Evolutionary conservation across 345 rosid species (phyloP).

Genomic region (Aquilaria malaccensis): DNA sequence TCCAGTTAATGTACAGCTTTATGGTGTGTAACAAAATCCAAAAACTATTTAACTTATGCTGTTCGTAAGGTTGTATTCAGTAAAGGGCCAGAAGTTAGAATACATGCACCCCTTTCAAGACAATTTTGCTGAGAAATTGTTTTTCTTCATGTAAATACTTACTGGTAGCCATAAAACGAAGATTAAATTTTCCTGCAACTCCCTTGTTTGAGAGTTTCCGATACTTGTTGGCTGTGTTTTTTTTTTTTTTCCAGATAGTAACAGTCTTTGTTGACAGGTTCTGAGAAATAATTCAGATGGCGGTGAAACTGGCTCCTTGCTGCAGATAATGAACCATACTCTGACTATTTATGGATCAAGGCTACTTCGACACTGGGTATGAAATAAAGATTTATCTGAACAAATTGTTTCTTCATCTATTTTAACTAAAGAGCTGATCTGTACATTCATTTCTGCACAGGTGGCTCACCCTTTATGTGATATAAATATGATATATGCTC

Average conservation of each 20-base stretch:
- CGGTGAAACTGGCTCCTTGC: conserved; percentile 74
- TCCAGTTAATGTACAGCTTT: too few species aligned
- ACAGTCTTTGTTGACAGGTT: conserved; percentile 38
- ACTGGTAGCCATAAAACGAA: too few species aligned
- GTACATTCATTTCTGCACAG: conserved; percentile 34
- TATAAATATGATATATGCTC: conserved; percentile 74
- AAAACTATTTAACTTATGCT: too few species aligned
- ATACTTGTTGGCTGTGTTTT: neutral
- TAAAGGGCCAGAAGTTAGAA: too few species aligned
- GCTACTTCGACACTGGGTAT: conserved; percentile 92
- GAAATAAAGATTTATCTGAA: conserved; percentile 13
- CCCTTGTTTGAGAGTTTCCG: too few species aligned
- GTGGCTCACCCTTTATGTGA: conserved; percentile 89
- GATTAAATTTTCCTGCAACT: too few species aligned
- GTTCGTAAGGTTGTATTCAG: too few species aligned
- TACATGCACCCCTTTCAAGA: too few species aligned
- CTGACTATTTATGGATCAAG: conserved; percentile 82
- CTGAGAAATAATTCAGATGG: conserved; percentile 75
- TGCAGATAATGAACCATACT: conserved; percentile 66
- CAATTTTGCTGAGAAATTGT: too few species aligned
- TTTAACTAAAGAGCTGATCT: conserved; percentile 5
- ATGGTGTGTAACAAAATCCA: too few species aligned
- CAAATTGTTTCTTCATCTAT: conserved; percentile 1
- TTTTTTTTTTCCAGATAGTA: conserved; percentile 12
- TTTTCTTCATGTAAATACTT: too few species aligned